phyloP scores from a whole-genome alignment of 805 yeast genomes.

The Saccharomycopsis amapae region DNA sequence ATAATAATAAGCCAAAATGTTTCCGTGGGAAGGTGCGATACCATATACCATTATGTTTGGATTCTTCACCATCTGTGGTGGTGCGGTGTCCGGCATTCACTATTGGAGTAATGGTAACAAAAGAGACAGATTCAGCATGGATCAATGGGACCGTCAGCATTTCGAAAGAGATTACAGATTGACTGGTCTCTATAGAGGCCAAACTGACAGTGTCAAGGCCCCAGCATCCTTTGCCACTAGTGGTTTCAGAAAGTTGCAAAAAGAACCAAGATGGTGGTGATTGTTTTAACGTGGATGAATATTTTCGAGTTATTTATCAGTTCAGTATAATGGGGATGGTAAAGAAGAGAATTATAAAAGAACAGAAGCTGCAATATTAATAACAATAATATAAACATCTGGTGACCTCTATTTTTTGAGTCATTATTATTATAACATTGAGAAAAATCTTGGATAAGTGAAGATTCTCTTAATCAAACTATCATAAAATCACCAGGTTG shows the following conservation, averaged over 20 bases:
- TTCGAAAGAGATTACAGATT: constrained; percentile 70
- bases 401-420: too few relatives aligned
- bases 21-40: constrained; percentile 63
- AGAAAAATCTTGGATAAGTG: too few relatives aligned
- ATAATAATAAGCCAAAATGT: constrained; percentile 31
- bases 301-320: too few relatives aligned
- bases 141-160: constrained; percentile 45
- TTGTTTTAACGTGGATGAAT: too few relatives aligned
- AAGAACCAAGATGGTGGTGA: constrained; percentile 26
- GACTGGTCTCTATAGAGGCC: constrained; percentile 70
- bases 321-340: too few relatives aligned
- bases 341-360: too few relatives aligned
- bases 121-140: constrained; percentile 46
- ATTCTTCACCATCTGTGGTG: constrained; percentile 48
- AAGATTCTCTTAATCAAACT: too few relatives aligned
- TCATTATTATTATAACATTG: too few relatives aligned
- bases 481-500: too few relatives aligned
- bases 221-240: constrained; percentile 75
- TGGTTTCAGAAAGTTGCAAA: constrained; percentile 34
- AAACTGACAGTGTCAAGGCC: constrained; percentile 57
- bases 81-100: constrained; percentile 38
- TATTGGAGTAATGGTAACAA: constrained; percentile 41
- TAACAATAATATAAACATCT: too few relatives aligned
- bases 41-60: constrained; percentile 42
- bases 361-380: too few relatives aligned